Base-by-base conservation (phyloP, 176 grass and related monocot genomes). In the Microstegium vimineum region DNA sequence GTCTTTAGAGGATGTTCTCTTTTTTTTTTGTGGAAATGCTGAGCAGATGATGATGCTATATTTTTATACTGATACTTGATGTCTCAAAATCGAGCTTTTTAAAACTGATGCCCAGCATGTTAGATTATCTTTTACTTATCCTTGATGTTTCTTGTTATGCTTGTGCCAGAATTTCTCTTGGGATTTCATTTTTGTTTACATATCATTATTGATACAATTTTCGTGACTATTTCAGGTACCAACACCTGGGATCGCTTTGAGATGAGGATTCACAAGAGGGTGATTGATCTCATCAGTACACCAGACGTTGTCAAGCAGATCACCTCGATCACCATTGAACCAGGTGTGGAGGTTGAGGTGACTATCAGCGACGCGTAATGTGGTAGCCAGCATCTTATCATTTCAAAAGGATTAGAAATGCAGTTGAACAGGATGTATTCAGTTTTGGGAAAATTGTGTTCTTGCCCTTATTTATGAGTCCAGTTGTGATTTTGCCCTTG, bases 181-280 rank as follows among this genome's bases (percentile, higher is more conserved):
- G 6, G 3, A 5, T 15, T 5, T 66, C 5, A 61, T 3, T 23
- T n/a, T 62, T 79, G 12, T 20, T 22, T 49, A 15, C 1, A 2
- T 2, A 57, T 23, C 23, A 23, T 22, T 15, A 2, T 28, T 36
- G 16, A 26, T 8, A 1, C 3, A 22, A 10, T 57, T 23, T 33
- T 28, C 66, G 1, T 57, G 33, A 32, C 20, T 46, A 8, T 68
- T 87, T 65, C 56, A 90, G 88, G 91, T 62, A 93, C 91, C 26
- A 93, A 93, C 79, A 93, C 85, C 40, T 93, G 91, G 91, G 88
- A 93, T 83, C 82, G 79, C 16, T 90, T 93, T 69, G 91, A 90
- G 82, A 87, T 93, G 82, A 79, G 88, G 22, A 71, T 90, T 16
- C 85, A 93, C 82, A 93, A 93, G 79, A 93, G 88, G 85, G 85